Conservation (phyloP, 176 grass and related monocot species). For the Aegilops sharonensis region DNA sequence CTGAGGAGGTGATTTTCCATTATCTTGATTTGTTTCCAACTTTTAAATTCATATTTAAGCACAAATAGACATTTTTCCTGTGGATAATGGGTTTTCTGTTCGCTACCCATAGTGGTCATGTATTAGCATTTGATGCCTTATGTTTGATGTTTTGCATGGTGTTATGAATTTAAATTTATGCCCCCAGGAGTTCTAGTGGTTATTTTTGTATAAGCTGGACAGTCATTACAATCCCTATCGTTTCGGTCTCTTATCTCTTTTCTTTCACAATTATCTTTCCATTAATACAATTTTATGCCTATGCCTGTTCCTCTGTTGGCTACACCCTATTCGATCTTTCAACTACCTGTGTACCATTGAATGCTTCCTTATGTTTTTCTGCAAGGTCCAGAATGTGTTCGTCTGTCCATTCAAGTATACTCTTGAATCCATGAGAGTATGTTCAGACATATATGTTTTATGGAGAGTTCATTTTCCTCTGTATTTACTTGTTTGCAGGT, state of each 20-base stretch:
- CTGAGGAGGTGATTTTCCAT: conserved; percentile 75
- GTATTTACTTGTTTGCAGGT: conserved; percentile 57
- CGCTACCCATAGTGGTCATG: neutral
- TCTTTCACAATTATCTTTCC: neutral
- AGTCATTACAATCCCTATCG: neutral
- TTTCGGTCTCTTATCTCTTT: neutral
- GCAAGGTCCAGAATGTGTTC: neutral
- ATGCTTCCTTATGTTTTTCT: neutral
- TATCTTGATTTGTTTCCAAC: conserved; percentile 21
- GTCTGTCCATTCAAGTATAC: neutral
- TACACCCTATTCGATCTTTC: neutral
- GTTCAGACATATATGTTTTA: neutral
- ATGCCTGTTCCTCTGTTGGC: neutral
- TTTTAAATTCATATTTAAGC: neutral
- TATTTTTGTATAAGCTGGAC: neutral
- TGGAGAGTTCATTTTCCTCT: neutral
- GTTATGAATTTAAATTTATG: neutral
- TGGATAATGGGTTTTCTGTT: neutral
- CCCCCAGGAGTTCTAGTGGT: neutral
- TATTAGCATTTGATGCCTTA: conserved; percentile 3
- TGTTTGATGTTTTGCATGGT: neutral
- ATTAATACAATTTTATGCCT: neutral
- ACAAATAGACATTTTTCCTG: neutral
- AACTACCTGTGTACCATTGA: neutral
- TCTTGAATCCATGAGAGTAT: neutral